A percentile compares a stretch with the other conserved stretches of the same genome.
Evolutionary conservation across 164 flowering plant species (phyloP).

Genomic region (Tinospora cordifolia): DNA sequence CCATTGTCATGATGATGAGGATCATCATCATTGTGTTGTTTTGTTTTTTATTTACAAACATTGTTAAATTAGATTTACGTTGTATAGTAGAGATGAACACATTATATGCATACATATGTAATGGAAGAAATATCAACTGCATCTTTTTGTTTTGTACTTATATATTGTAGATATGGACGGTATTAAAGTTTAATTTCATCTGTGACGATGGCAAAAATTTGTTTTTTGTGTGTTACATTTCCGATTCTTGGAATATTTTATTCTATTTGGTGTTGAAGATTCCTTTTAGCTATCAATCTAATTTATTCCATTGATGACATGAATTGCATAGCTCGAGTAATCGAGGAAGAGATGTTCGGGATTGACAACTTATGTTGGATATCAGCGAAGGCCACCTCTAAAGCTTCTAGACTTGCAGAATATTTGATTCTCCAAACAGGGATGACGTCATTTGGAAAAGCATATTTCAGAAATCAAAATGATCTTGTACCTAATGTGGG

Average conservation of each 20-base stretch:
- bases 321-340: slow-evolving; percentile 63
- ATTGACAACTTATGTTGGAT: slow-evolving; percentile 89
- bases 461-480: slow-evolving; percentile 56
- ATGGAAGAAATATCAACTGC: too few species aligned
- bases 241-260: not conserved
- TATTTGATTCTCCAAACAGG: slow-evolving; percentile 80
- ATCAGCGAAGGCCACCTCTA: slow-evolving; percentile 69
- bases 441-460: slow-evolving; percentile 96
- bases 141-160: too few species aligned
- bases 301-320: slow-evolving; percentile 13
- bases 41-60: too few species aligned
- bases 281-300: not conserved
- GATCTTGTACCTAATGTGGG: slow-evolving; percentile 93
- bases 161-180: too few species aligned
- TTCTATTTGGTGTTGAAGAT: not conserved
- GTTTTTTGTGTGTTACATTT: too few species aligned
- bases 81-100: too few species aligned
- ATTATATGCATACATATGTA: too few species aligned
- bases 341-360: slow-evolving; percentile 97
- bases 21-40: too few species aligned
- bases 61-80: too few species aligned
- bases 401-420: slow-evolving; percentile 75
- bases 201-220: too few species aligned
- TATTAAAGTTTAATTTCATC: too few species aligned
- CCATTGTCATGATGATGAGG: too few species aligned